A percentile compares a stretch with the other conserved stretches of the same genome.
These are phyloP conservation scores for Skeletonema grethae DNA, from an alignment of 108 stramenopile species.

Conservation along the genomic window DNA sequence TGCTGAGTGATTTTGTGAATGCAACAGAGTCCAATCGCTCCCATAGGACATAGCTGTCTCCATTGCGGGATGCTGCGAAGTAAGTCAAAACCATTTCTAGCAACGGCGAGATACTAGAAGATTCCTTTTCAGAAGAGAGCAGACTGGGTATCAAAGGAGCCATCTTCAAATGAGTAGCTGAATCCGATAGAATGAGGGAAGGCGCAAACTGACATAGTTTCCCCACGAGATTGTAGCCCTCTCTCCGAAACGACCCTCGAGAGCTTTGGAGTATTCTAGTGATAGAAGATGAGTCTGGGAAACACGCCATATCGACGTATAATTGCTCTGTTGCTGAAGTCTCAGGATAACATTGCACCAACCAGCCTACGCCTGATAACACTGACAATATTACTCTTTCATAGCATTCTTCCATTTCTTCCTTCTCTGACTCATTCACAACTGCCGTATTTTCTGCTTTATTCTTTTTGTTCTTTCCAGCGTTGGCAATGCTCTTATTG, in stretches of 20 bases:
- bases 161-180: slow-evolving; percentile 25
- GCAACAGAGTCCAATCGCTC: slow-evolving; percentile 24
- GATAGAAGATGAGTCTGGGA: slow-evolving; percentile 30
- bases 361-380: slow-evolving; percentile 26
- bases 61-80: slow-evolving; percentile 24
- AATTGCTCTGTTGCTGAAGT: not conserved
- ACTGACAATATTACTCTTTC: slow-evolving; percentile 62
- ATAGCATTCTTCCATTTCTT: slow-evolving; percentile 76
- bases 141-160: slow-evolving; percentile 53
- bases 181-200: slow-evolving; percentile 9
- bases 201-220: slow-evolving; percentile 57
- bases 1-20: slow-evolving; percentile 58
- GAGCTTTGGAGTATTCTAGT: slow-evolving; percentile 50
- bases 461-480: slow-evolving; percentile 12
- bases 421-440: slow-evolving; percentile 53
- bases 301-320: slow-evolving; percentile 3
- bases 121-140: slow-evolving; percentile 70
- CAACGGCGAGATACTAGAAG: slow-evolving; percentile 57
- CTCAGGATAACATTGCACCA: slow-evolving; percentile 26
- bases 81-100: slow-evolving; percentile 68
- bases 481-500: slow-evolving; percentile 1
- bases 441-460: slow-evolving; percentile 6
- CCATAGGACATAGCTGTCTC: slow-evolving; percentile 13
- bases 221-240: slow-evolving; percentile 55
- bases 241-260: slow-evolving; percentile 60